phyloP scores from a whole-genome alignment of 768 basidiomycete genomes.

The Ramaria sp. region DNA sequence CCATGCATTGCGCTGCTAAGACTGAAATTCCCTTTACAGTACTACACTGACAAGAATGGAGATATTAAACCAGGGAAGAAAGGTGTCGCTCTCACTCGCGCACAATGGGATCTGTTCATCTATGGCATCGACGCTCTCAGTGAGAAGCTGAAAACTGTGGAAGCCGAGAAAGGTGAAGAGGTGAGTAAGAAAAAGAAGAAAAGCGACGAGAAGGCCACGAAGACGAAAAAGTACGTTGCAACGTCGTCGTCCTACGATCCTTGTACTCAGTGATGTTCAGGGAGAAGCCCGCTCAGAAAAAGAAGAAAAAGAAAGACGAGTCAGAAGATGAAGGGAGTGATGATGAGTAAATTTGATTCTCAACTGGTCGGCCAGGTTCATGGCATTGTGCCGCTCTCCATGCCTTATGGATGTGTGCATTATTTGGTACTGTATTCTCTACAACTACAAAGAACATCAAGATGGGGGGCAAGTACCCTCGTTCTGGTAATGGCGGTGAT shows the following conservation, averaged over 20 bases:
- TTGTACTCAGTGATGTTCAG: neutral
- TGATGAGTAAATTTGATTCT: neutral
- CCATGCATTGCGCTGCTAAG: neutral
- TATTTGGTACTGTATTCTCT: no score
- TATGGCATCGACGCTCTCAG: neutral
- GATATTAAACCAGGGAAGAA: slow-evolving; percentile 8
- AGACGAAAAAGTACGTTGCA: slow-evolving; percentile 1
- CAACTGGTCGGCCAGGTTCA: neutral
- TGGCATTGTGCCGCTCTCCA: neutral
- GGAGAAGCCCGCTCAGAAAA: slow-evolving; percentile 7
- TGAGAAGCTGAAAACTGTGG: neutral
- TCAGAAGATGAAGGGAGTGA: slow-evolving; percentile 2
- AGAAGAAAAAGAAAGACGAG: slow-evolving; percentile 8
- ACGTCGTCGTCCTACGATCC: neutral
- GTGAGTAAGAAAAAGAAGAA: neutral
- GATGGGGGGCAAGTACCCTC: no score
- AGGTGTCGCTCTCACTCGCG: slow-evolving; percentile 2
- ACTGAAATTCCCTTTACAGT: neutral
- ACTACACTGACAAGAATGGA: slow-evolving; percentile 7
- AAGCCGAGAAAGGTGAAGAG: neutral
- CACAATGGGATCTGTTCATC: slow-evolving; percentile 3
- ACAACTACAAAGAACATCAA: no score
- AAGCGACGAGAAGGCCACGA: neutral
- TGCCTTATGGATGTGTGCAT: no score
- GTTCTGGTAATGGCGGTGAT: no score